These are phyloP conservation scores for Diplodia seriata DNA, from an alignment of 2,329 filamentous ascomycete species.

Conservation along the genomic window DNA sequence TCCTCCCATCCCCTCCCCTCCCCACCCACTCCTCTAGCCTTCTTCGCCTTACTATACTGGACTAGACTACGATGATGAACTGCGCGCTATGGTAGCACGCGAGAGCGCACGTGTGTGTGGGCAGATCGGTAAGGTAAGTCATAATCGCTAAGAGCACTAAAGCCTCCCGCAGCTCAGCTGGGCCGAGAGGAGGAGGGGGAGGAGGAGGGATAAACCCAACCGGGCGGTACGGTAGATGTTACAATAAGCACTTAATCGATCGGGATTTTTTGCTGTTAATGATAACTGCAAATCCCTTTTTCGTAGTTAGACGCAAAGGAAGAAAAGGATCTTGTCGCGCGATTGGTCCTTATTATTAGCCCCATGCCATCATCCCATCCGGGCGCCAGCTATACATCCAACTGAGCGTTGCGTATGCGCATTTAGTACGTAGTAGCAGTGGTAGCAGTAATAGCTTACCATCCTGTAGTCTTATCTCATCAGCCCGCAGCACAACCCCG, in stretches of 20 bases:
- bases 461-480: too few relatives aligned
- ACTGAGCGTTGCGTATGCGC: too few relatives aligned
- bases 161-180: too few relatives aligned
- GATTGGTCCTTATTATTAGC: background rate
- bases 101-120: too few relatives aligned
- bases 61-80: too few relatives aligned
- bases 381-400: too few relatives aligned
- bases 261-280: background rate
- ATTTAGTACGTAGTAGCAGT: background rate
- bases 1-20: background rate
- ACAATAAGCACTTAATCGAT: slow-evolving; percentile 7
- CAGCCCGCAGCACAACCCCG: background rate
- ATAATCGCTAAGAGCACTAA: too few relatives aligned
- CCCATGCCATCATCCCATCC: too few relatives aligned
- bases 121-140: too few relatives aligned
- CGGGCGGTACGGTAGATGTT: background rate
- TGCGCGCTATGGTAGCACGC: too few relatives aligned
- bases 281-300: background rate
- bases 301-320: background rate
- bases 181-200: background rate
- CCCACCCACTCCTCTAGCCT: background rate
- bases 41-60: too few relatives aligned
- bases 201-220: background rate
- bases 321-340: background rate
- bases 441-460: too few relatives aligned